These are phyloP conservation scores for Psilocybe tampanensis DNA, from an alignment of 768 basidiomycete species.

Conservation along the genomic window DNA sequence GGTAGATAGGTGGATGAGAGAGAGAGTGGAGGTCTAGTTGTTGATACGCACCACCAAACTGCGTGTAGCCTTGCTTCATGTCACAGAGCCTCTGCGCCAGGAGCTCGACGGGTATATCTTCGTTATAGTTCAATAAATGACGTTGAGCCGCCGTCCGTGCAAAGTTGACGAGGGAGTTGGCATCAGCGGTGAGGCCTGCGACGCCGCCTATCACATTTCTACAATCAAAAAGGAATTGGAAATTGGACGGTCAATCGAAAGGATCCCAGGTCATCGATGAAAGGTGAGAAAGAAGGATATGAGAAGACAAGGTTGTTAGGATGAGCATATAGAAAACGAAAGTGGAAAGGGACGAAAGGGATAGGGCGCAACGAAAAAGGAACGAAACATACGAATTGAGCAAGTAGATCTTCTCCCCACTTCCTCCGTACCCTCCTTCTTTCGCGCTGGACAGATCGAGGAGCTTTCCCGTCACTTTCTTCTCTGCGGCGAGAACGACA, in stretches of 20 bases:
- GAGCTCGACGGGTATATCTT: slow-evolving; percentile 97
- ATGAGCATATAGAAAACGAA: no score
- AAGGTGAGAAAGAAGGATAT: neutral
- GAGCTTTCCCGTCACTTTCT: slow-evolving; percentile 98
- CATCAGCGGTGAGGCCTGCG: slow-evolving; percentile 95
- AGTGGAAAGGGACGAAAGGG: neutral
- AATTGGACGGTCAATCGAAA: neutral
- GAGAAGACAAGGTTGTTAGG: no score
- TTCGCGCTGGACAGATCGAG: slow-evolving; percentile 87
- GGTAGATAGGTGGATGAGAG: neutral
- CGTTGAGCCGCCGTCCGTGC: slow-evolving; percentile 89
- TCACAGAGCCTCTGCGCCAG: slow-evolving; percentile 93
- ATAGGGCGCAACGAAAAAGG: neutral
- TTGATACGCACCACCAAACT: slow-evolving; percentile 76
- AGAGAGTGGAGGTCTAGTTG: neutral
- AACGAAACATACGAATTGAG: slow-evolving; percentile 81
- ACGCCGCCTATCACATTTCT: slow-evolving; percentile 97
- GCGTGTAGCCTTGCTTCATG: slow-evolving; percentile 98
- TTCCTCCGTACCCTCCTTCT: slow-evolving; percentile 90
- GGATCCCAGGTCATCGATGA: slow-evolving; percentile 1
- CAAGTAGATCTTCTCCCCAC: slow-evolving; percentile 97
- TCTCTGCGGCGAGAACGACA: slow-evolving; percentile 91
- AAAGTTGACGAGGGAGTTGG: slow-evolving; percentile 95
- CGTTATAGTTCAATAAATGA: slow-evolving; percentile 89
- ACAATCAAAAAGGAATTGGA: no score